Conservation (phyloP, 306 rosid genomes). For the barrel medic (Medicago truncatula) region MtrunA17r5.0-ANR NC_053046.1:28219001-28219500, state of each 20-base stretch:
- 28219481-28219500: background rate
- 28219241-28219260: background rate
- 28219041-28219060: background rate
- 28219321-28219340: background rate
- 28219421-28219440: conserved; percentile 2
- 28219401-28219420: conserved; percentile 15
- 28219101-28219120: background rate
- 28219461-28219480: background rate
- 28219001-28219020: conserved; percentile 26
- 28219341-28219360: no score
- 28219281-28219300: background rate
- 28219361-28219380: no score
- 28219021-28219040: conserved; percentile 9
- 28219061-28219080: background rate
- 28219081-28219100: background rate
- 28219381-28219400: background rate
- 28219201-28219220: background rate
- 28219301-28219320: background rate
- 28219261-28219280: conserved; percentile 2
- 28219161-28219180: background rate
- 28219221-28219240: no score
- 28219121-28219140: background rate
- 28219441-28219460: conserved; percentile 2
- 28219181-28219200: background rate
- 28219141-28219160: background rate